phyloP scores from a whole-genome alignment of 768 basidiomycete genomes.

The Termitomyces bulborhizus region DNA sequence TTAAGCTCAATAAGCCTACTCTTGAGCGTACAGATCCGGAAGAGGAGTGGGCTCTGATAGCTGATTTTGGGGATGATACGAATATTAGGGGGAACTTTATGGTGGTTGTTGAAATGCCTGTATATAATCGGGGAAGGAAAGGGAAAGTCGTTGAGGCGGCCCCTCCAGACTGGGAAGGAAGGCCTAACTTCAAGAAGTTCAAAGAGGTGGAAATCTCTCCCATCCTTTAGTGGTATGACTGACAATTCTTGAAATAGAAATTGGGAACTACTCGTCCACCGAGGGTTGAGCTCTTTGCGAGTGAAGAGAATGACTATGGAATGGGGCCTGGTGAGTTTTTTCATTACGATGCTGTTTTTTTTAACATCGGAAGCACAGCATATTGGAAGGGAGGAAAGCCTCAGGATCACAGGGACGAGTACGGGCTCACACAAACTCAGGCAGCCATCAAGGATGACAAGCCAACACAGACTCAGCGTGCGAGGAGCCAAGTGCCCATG shows the following conservation, averaged over 20 bases:
- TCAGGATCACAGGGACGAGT: constrained; percentile 13
- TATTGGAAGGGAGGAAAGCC: constrained; percentile 43
- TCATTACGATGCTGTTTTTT: constrained; percentile 2
- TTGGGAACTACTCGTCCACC: constrained; percentile 17
- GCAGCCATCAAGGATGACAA: constrained; percentile 9
- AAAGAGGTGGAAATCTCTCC: constrained; percentile 40
- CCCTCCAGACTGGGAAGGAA: constrained; percentile 38
- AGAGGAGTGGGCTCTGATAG: constrained; percentile 53
- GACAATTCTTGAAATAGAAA: constrained; percentile 18
- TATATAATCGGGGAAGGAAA: constrained; percentile 29
- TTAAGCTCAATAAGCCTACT: constrained; percentile 65
- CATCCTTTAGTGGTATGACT: background rate
- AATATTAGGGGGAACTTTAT: constrained; percentile 73
- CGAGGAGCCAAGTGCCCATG: constrained; percentile 18
- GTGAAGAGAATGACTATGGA: constrained; percentile 48
- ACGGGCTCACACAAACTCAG: constrained; percentile 16
- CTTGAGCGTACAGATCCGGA: constrained; percentile 40
- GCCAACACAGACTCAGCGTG: constrained; percentile 14
- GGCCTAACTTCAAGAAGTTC: constrained; percentile 74
- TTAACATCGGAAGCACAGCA: constrained; percentile 23
- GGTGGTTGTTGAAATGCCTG: constrained; percentile 65
- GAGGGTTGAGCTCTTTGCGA: constrained; percentile 46
- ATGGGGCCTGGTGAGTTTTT: constrained; percentile 41
- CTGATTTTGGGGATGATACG: constrained; percentile 58
- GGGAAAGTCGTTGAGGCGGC: constrained; percentile 15